A percentile compares a stretch with the other conserved stretches of the same genome.
Evolutionary conservation across 768 basidiomycete genomes (phyloP).

Genomic region (Cantharellus anzutake): DNA sequence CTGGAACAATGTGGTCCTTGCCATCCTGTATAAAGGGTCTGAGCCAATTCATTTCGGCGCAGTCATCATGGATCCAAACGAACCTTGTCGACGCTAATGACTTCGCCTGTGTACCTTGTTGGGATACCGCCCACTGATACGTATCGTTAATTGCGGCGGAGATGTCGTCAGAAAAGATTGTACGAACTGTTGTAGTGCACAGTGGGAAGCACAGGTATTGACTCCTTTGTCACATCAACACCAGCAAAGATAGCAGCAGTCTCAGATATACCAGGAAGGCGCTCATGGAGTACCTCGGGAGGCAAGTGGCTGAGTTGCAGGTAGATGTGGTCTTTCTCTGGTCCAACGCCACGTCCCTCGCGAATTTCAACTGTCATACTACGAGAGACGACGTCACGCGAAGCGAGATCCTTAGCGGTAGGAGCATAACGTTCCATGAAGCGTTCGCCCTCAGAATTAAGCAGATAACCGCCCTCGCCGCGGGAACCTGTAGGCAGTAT

Average conservation of each 20-base stretch:
- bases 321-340: constrained; percentile 94
- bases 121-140: constrained; percentile 93
- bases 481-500: constrained; percentile 51
- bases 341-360: constrained; percentile 96
- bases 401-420: constrained; percentile 97
- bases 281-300: constrained; percentile 85
- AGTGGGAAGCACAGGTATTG: constrained; percentile 94
- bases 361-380: constrained; percentile 98
- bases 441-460: constrained; percentile 97
- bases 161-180: neutral
- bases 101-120: constrained; percentile 95
- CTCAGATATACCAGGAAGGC: constrained; percentile 97
- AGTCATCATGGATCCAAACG: constrained; percentile 2
- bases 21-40: constrained; percentile 21
- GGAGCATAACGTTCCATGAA: constrained; percentile 99
- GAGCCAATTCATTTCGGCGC: neutral
- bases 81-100: constrained; percentile 62
- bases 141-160: constrained; percentile 10
- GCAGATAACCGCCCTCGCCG: constrained; percentile 95
- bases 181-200: constrained; percentile 93
- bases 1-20: constrained; percentile 86
- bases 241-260: constrained; percentile 98
- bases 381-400: constrained; percentile 97
- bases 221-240: constrained; percentile 98
- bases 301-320: constrained; percentile 95